A percentile compares a stretch with the other conserved stretches of the same genome.
Evolutionary conservation across 192 early-diverging fungal genomes (phyloP).

Genomic region (Linnemannia elongata): DNA sequence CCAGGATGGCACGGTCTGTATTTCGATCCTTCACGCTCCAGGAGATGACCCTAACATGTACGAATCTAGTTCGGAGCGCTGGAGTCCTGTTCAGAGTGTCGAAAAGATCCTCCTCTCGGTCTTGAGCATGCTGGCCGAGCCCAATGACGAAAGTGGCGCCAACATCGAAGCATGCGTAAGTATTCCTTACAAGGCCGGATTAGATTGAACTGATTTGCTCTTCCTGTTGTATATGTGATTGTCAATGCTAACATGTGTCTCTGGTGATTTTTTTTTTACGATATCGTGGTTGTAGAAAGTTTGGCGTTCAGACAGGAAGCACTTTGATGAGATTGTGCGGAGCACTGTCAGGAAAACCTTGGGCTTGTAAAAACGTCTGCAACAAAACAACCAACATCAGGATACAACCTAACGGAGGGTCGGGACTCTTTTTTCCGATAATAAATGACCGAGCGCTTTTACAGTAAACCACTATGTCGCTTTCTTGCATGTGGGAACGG

Average conservation of each 20-base stretch:
- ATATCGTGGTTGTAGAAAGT: conserved; percentile 74
- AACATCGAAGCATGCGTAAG: conserved; percentile 96
- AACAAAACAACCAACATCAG: background rate
- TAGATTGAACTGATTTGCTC: background rate
- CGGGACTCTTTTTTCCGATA: too few species aligned
- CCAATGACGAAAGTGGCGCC: conserved; percentile 98
- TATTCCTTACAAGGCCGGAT: background rate
- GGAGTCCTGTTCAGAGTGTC: conserved; percentile 98
- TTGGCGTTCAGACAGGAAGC: conserved; percentile 87
- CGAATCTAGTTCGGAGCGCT: conserved; percentile 94
- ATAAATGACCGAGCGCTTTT: too few species aligned
- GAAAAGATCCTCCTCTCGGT: conserved; percentile 98
- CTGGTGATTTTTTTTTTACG: background rate
- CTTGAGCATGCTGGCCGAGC: conserved; percentile 96
- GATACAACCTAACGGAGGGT: too few species aligned
- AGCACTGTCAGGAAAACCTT: conserved; percentile 84
- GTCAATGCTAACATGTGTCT: background rate
- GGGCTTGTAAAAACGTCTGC: conserved; percentile 67
- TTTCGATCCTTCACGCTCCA: conserved; percentile 97
- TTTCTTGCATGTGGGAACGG: too few species aligned
- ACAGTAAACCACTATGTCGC: too few species aligned
- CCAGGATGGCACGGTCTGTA: conserved; percentile 95
- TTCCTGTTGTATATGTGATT: background rate
- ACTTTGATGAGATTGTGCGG: conserved; percentile 86
- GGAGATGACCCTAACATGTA: conserved; percentile 99